Evolutionary conservation across 1,284 basidiomycete species (phyloP).

Genomic region (Bondarzewia mesenterica): DNA sequence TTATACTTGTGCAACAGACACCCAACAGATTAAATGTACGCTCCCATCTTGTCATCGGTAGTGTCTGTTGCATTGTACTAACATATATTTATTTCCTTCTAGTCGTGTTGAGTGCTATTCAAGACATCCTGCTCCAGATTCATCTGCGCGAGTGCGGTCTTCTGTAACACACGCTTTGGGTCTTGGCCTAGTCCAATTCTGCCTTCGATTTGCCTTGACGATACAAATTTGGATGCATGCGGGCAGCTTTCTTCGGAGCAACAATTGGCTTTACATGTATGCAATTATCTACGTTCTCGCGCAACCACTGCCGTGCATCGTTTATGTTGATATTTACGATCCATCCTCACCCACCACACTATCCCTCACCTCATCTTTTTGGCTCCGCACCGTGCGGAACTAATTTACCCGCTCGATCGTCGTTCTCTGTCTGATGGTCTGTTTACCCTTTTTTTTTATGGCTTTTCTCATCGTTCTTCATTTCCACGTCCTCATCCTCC

Average conservation of each 20-base stretch:
- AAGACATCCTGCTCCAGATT: constrained; percentile 76
- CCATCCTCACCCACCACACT: not conserved
- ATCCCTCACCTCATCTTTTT: not conserved
- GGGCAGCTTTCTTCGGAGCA: not conserved
- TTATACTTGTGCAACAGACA: constrained; percentile 87
- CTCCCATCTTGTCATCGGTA: constrained; percentile 8
- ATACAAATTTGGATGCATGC: not conserved
- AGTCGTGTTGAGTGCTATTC: constrained; percentile 79
- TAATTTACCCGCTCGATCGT: not conserved
- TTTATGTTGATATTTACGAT: not conserved
- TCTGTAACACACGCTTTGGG: constrained; percentile 45
- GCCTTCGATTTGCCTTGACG: not conserved
- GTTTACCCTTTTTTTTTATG: not conserved
- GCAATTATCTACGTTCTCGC: constrained; percentile 1
- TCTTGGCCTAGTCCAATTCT: not conserved
- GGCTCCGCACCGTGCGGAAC: not conserved
- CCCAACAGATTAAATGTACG: constrained; percentile 82
- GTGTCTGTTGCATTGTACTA: constrained; percentile 1
- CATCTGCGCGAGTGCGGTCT: constrained; percentile 83
- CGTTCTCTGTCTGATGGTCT: not conserved
- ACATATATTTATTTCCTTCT: constrained; percentile 7
- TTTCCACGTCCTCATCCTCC: not conserved
- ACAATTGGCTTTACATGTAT: not conserved
- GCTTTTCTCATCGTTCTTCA: not conserved
- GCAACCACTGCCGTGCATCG: not conserved